These are phyloP conservation scores for Coemansia sp. DNA, from an alignment of 192 early-diverging fungal genomes.

Conservation along the genomic window DNA sequence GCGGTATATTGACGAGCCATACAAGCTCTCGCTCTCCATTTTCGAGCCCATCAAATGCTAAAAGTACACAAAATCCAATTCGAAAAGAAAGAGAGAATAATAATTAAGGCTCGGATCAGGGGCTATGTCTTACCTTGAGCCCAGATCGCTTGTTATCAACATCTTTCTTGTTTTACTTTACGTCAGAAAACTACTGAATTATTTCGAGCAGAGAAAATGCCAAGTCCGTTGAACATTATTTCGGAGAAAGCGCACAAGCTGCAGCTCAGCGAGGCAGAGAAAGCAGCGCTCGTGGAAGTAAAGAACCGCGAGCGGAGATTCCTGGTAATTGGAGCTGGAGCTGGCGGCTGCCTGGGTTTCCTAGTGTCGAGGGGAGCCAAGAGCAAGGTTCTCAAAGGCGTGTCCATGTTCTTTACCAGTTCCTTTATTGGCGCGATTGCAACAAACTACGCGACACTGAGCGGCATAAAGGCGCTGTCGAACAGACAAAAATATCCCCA, in stretches of 20 bases:
- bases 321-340: slow-evolving; percentile 8
- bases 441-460: slow-evolving; percentile 1
- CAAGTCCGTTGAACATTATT: slow-evolving; percentile 18
- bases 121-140: background rate
- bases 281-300: slow-evolving; percentile 14
- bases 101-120: background rate
- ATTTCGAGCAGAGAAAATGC: slow-evolving; percentile 12
- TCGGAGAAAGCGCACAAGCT: slow-evolving; percentile 21
- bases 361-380: slow-evolving; percentile 21
- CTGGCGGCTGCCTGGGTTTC: slow-evolving; percentile 26
- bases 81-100: background rate
- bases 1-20: slow-evolving; percentile 46
- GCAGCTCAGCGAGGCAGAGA: slow-evolving; percentile 28
- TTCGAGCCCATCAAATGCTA: slow-evolving; percentile 17
- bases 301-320: background rate
- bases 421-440: slow-evolving; percentile 11
- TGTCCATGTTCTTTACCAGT: slow-evolving; percentile 22
- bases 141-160: background rate
- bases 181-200: background rate
- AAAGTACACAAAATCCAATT: background rate
- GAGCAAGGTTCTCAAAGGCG: slow-evolving; percentile 5
- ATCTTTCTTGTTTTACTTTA: background rate
- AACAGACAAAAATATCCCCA: slow-evolving; percentile 36
- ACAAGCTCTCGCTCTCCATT: slow-evolving; percentile 42
- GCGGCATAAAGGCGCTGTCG: slow-evolving; percentile 21